Conservation (phyloP, 768 basidiomycete species). For the Russula foetens region DNA sequence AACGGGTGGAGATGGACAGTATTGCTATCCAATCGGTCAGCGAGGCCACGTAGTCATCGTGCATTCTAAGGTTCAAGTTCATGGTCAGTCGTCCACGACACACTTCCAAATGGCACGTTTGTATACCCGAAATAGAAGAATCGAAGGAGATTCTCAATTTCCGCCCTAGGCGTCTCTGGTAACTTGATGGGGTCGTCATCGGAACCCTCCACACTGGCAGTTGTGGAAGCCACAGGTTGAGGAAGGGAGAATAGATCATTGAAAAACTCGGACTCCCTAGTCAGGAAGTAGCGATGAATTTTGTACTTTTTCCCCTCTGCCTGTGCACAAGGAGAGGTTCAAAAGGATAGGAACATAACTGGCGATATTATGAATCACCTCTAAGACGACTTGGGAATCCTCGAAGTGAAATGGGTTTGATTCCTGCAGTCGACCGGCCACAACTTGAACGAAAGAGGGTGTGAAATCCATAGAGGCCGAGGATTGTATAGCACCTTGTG, state of each 20-base stretch:
- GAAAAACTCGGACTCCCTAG: conserved; percentile 19
- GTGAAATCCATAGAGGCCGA: no score
- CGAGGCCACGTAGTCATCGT: neutral
- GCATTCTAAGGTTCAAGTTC: conserved; percentile 4
- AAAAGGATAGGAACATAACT: neutral
- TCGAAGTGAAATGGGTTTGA: conserved; percentile 1
- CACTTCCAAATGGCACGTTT: neutral
- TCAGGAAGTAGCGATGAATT: conserved; percentile 20
- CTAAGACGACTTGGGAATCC: conserved; percentile 5
- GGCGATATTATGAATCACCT: neutral
- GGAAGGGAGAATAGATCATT: conserved; percentile 12
- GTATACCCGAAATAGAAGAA: conserved; percentile 21
- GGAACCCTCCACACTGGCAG: conserved; percentile 18
- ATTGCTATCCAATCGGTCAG: conserved; percentile 18
- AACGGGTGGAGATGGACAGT: conserved; percentile 16
- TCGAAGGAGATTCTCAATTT: conserved; percentile 19
- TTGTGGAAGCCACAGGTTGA: conserved; percentile 12
- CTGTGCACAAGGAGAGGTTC: neutral
- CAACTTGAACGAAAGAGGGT: no score
- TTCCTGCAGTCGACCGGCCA: no score
- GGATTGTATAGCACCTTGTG: no score
- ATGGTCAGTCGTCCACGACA: neutral
- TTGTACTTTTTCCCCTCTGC: conserved; percentile 19
- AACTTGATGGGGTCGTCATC: conserved; percentile 20
- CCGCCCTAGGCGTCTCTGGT: conserved; percentile 5